These are phyloP conservation scores for Phytophthora sansomeana DNA, from an alignment of 352 stramenopile genomes.

Conservation along the genomic window DNA sequence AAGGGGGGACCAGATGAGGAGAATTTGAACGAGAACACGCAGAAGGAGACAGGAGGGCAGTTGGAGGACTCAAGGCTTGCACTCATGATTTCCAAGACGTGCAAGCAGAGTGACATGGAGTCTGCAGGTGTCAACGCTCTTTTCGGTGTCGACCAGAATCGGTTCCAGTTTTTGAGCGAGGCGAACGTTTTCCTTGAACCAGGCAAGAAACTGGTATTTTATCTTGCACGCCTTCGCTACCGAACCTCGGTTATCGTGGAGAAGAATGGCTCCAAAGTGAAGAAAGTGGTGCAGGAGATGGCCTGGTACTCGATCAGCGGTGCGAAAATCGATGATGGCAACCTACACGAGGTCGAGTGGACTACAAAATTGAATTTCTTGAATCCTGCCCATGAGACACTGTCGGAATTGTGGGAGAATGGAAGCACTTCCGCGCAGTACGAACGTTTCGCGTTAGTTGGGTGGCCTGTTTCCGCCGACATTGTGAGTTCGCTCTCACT, in stretches of 20 bases:
- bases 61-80: neutral
- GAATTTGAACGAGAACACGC: neutral
- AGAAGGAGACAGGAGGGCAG: neutral
- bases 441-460: slow-evolving; percentile 12
- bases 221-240: neutral
- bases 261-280: neutral
- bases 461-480: slow-evolving; percentile 12
- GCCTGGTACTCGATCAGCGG: slow-evolving; percentile 4
- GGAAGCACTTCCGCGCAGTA: neutral
- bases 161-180: slow-evolving; percentile 11
- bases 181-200: slow-evolving; percentile 8
- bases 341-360: neutral
- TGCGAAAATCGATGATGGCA: neutral
- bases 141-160: slow-evolving; percentile 2
- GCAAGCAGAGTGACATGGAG: neutral
- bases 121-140: slow-evolving; percentile 1
- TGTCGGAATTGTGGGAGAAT: neutral
- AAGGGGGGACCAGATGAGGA: neutral
- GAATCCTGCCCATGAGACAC: slow-evolving; percentile 12
- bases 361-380: slow-evolving; percentile 7
- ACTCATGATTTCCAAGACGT: slow-evolving; percentile 9
- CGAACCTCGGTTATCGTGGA: neutral
- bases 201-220: slow-evolving; percentile 8
- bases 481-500: slow-evolving; percentile 11
- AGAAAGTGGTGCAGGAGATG: neutral